Evolutionary conservation across 495 filamentous ascomycete genomes (phyloP), one percentile per base, ranked within the genome.

Genomic region (Sordaria brevicollis): DNA sequence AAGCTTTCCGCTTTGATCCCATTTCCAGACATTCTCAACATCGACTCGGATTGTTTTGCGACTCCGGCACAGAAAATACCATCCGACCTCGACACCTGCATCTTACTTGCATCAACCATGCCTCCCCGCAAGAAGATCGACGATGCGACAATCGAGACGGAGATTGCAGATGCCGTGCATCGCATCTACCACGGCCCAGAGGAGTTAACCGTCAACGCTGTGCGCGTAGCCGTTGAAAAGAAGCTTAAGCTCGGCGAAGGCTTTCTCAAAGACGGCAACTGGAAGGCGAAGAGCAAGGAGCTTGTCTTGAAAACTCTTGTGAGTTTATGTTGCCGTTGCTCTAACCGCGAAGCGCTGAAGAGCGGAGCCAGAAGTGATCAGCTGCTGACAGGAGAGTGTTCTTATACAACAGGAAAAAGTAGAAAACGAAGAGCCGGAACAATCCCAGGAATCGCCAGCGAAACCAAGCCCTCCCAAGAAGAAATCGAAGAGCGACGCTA

Each of bases 271-370:
- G 78, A 86, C 49, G 77, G 73, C 4, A 77, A 84, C 19, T 97
- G 94, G 95, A 96, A 95, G 74, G 76, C 81, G n/a, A 86, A 85
- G 73, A 96, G 92, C 79, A 93, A 96, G 69, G 74, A 83, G 19
- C 76, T 96, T 35, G 92, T 97, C 68, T 84, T 86, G 70, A 83
- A 86, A 17, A 86, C 88, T 78, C 86, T 91, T 68, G 94, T 96
- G 83, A 75, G 88, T 82, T n/a, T n/a, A n/a, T n/a, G n/a, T n/a
- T n/a, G n/a, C n/a, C n/a, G n/a, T n/a, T n/a, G n/a, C n/a, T n/a
- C n/a, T n/a, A n/a, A n/a, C n/a, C n/a, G n/a, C n/a, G n/a, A n/a
- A n/a, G n/a, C n/a, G n/a, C n/a, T n/a, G n/a, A n/a, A n/a, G n/a
- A n/a, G n/a, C n/a, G n/a, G n/a, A n/a, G n/a, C n/a, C n/a, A 62